Evolutionary conservation across 2,329 filamentous ascomycete genomes (phyloP), one percentile per base, ranked within the genome.

Genomic region (Fusarium mexicanum): DNA sequence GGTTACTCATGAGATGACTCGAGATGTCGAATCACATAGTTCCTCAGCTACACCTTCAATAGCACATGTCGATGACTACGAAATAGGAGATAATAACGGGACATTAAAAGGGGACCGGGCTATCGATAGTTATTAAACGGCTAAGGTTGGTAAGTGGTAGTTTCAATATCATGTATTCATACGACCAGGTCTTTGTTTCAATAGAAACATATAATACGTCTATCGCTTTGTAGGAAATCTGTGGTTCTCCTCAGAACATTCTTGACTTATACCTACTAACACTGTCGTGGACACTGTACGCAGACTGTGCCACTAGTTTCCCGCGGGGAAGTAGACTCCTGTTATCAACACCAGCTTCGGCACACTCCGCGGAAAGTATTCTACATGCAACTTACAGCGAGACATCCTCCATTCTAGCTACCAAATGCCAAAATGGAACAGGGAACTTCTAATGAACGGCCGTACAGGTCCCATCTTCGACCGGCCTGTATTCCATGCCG

Each of bases 401-500:
- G 22, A 26, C 16, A 47, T 40, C 26, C n/a, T 41, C 26, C n/a
- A 37, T 24, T 6, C 37, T 26, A 10, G 11, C 18, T n/a, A n/a
- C 9, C 7, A 50, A 20, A 35, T 7, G 29, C n/a, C 11, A 17
- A 35, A 4, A 70, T 70, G 59, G 35, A 69, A 5, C 65, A 58
- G 12, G 29, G n/a, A 47, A 51, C 51, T 26, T 67, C 59, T 9
- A 74, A 72, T 61, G 69, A 72, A 20, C 74, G 90, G 50, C 90
- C 89, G 7, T 91, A 91, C 77, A 84, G 90, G 67, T 91, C 89
- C 13, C 90, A 91, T 80, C 86, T 90, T 69, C 86, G 87, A 44
- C 88, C 89, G 57, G 90, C 90, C 14, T 91, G 90, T 80, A 82
- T 89, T 60, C 82, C 89, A 20, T 92, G 90, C 76, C 85, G 90